Evolutionary conservation across 2,329 filamentous ascomycete species (phyloP).

Genomic region (Aspergillus sp.): DNA sequence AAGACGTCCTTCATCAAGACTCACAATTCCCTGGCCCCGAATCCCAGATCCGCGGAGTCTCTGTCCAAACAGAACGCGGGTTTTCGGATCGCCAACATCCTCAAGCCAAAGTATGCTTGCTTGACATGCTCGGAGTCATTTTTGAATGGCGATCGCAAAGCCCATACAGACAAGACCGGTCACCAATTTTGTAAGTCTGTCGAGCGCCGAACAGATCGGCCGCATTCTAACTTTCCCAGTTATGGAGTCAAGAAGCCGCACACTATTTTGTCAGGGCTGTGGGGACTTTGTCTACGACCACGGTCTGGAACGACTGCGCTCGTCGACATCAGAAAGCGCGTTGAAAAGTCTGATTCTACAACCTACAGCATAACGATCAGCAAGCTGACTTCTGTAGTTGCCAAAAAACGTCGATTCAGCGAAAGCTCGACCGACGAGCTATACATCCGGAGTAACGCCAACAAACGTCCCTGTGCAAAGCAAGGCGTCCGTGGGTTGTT

Average conservation of each 20-base stretch:
- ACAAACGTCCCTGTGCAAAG: constrained; percentile 76
- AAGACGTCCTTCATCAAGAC: constrained; percentile 33
- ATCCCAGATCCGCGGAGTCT: constrained; percentile 22
- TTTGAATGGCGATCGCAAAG: constrained; percentile 29
- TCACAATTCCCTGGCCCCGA: constrained; percentile 28
- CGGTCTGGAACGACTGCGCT: constrained; percentile 37
- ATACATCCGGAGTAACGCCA: constrained; percentile 76
- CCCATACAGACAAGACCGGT: constrained; percentile 37
- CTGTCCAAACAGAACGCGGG: constrained; percentile 18
- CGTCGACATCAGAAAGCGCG: constrained; percentile 18
- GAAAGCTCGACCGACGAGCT: constrained; percentile 64
- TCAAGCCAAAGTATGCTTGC: constrained; percentile 42
- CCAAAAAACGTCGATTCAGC: constrained; percentile 36
- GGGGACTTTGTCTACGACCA: constrained; percentile 44
- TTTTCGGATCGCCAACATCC: constrained; percentile 23
- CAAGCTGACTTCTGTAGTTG: constrained; percentile 14
- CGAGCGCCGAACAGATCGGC: not conserved
- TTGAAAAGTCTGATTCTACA: constrained; percentile 16
- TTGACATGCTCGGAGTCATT: constrained; percentile 36
- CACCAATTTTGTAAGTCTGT: constrained; percentile 41
- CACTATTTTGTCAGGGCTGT: constrained; percentile 41
- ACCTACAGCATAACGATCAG: not conserved
- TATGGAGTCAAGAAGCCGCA: constrained; percentile 40
- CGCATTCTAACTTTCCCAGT: constrained; percentile 25
- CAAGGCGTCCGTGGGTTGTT: constrained; percentile 89